A percentile compares a stretch with the other conserved stretches of the same genome.
Evolutionary conservation across 176 grass and related monocot species (phyloP).

Genomic region (Zea luxurians): DNA sequence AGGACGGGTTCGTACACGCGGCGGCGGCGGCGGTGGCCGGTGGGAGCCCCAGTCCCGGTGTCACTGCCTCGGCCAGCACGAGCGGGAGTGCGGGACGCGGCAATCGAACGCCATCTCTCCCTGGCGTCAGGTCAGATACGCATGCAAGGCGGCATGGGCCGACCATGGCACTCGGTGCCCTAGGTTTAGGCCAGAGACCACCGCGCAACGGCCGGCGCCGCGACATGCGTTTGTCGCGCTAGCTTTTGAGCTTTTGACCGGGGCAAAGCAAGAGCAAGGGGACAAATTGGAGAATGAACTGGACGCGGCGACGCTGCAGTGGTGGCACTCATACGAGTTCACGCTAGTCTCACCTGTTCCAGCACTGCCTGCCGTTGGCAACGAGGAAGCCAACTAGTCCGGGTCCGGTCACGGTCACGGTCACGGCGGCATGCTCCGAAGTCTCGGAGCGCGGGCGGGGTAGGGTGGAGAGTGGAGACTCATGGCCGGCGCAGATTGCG

Average conservation of each 20-base stretch:
- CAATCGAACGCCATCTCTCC: slow-evolving; percentile 31
- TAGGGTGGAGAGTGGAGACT: neutral
- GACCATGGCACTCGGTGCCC: neutral
- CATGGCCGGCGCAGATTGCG: too few relatives aligned
- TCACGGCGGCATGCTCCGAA: too few relatives aligned
- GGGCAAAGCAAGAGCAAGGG: neutral
- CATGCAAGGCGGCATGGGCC: neutral
- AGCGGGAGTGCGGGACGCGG: neutral
- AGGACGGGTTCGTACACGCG: slow-evolving; percentile 5
- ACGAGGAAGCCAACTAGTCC: neutral
- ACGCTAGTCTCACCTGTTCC: neutral
- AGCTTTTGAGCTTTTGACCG: slow-evolving; percentile 29
- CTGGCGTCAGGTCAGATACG: neutral
- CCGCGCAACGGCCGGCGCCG: neutral
- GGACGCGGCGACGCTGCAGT: neutral
- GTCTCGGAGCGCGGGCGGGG: too few relatives aligned
- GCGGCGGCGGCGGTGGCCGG: too few relatives aligned
- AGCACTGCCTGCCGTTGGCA: neutral
- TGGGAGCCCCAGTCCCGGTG: neutral
- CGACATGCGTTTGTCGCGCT: slow-evolving; percentile 27
- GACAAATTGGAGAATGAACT: neutral
- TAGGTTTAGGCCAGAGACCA: neutral
- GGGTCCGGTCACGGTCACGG: too few relatives aligned
- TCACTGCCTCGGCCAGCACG: neutral
- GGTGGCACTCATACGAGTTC: too few relatives aligned